Percentiles rank a stretch among this genome's conserved stretches.
phyloP scores from a whole-genome alignment of 768 basidiomycete genomes.

The Phanerochaete carnosa region DNA sequence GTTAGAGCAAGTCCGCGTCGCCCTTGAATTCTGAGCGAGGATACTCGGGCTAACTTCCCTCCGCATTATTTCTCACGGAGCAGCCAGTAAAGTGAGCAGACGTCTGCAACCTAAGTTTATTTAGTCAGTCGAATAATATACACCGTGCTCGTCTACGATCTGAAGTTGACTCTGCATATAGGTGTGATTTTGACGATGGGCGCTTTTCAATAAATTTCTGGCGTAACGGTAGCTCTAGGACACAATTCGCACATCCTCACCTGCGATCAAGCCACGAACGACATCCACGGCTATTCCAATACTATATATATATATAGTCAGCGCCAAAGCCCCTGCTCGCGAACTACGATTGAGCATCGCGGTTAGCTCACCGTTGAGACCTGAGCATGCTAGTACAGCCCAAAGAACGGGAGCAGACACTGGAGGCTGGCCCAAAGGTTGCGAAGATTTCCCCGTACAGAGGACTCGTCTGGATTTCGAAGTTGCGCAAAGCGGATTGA shows the following conservation, averaged over 20 bases:
- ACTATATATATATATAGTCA: no score
- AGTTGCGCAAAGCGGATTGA: conserved; percentile 6
- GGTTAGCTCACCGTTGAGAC: conserved; percentile 6
- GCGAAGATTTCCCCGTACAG: conserved; percentile 13
- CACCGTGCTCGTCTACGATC: no score
- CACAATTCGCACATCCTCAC: conserved; percentile 10
- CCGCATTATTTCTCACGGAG: conserved; percentile 14
- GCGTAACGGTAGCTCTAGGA: conserved; percentile 1
- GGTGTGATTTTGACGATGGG: no score
- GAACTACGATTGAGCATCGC: conserved; percentile 10
- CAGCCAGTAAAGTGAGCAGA: conserved; percentile 13
- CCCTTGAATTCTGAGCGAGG: conserved; percentile 6
- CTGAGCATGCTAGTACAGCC: conserved; percentile 14
- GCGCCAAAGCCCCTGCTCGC: conserved; percentile 12
- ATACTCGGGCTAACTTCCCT: conserved; percentile 5
- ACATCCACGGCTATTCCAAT: conserved; percentile 1
- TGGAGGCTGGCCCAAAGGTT: conserved; percentile 9
- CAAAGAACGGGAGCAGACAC: conserved; percentile 12
- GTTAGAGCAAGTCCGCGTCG: conserved; percentile 9
- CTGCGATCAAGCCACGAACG: conserved; percentile 3
- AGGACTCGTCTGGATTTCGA: conserved; percentile 7
- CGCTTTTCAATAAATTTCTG: no score
- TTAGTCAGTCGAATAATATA: conserved; percentile 8
- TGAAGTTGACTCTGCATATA: no score
- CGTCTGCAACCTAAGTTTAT: conserved; percentile 13